Evolutionary conservation across 2,329 filamentous ascomycete species (phyloP), one percentile per base, ranked within the genome.

Genomic region (Zymoseptoria pseudotritici): DNA sequence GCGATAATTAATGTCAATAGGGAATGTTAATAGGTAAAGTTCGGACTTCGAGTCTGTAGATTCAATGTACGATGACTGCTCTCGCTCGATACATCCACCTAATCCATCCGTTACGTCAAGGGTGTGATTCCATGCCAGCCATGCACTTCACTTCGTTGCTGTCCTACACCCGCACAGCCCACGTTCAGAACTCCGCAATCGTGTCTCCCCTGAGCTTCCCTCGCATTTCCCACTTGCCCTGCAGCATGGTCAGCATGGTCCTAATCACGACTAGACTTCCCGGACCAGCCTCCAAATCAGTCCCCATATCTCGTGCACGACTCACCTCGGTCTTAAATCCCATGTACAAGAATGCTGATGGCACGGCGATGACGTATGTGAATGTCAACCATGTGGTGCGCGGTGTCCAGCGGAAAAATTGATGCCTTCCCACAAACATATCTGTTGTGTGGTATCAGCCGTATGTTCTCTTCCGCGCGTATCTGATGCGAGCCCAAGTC

Each of bases 391-490:
- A 86, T 29, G 90, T 91, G 53, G 91, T 96, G 71, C 89, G 83
- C 56, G 86, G 83, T 42, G 89, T 97, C 90, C 91, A 97, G 76
- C 91, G 85, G 84, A 97, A 99, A 84, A 90, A 96, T 79, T 91
- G 91, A 84, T 92, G 88, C 67, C 94, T 88, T 80, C 90, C 91
- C 71, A 83, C 80, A 71, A 83, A 85, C 86, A 97, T 89, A 75
- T 88, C 92, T 96, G 71, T 42, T 42, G 17, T 17, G 49, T 24
- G n/a, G 49, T 20, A 57, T 66, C 50, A 64, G 57, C 58, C 5
- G 36, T 42, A 11, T 42, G 4, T 17, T 42, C n/a, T 60, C 55
- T 24, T 53, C 42, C 51, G 17, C 51, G 19, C 13, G 9, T 29
- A 4, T 29, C 31, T 36, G 19, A 19, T 60, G 55, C 54, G 36